Evolutionary conservation across 2,329 filamentous ascomycete species (phyloP), one percentile per base, ranked within the genome.

Genomic region (Ustulina deusta): DNA sequence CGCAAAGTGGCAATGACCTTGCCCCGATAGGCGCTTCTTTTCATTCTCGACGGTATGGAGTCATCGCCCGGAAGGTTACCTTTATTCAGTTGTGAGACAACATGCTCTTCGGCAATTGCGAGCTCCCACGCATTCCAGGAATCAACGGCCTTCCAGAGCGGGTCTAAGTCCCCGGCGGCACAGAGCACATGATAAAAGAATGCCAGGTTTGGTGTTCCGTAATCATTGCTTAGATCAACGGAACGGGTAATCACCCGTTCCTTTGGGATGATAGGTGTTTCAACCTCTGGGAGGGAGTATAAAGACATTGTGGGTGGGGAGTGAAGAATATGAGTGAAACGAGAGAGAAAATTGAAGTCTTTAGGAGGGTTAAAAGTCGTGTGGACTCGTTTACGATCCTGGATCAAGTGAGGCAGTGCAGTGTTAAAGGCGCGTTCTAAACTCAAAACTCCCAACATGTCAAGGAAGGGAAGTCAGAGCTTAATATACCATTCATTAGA

Each of bases 91-190:
- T 40, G 38, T 3, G 38, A 3, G 38, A 40, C 38, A 40, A 40
- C 38, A 40, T 40, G 38, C 38, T 40, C 38, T 9, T 40, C 38
- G 38, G 38, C 38, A 40, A 40, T 40, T 40, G 38, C 4, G 38
- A 40, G 38, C 38, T 40, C 38, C 38, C 38, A 40, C 38, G 38
- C 38, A 40, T 40, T 40, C 38, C 38, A 40, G 38, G 38, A 40
- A 40, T 40, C 38, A 40, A 40, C 13, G 38, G 4, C 38, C 38
- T 40, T 40, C 38, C 38, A 40, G 38, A 40, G 38, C 38, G 38
- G 11, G 38, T 4, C 38, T 9, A 40, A 40, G 38, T 40, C 38
- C 38, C 38, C 38, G 38, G 38, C 38, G 38, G 6, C 11, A 9
- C 4, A 40, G 6, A 40, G 38, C 38, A 4, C 38, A 40, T 40